A percentile compares a stretch with the other conserved stretches of the same genome.
These are phyloP conservation scores for Saprolegnia parasitica DNA, from an alignment of 352 stramenopile species.

Conservation along the genomic window DNA sequence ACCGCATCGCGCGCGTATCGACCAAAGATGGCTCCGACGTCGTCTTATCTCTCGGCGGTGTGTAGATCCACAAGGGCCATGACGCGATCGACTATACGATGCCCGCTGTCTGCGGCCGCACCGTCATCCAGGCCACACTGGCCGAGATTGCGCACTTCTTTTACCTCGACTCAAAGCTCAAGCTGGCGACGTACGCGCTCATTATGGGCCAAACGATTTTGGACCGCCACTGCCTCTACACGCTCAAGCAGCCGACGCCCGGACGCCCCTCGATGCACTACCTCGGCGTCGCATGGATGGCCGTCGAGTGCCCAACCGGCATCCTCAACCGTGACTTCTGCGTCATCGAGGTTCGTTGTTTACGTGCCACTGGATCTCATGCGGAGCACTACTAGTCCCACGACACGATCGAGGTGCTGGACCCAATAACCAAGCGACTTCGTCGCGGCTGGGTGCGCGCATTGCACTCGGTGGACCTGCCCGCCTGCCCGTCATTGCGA, in stretches of 20 bases:
- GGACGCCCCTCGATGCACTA: constrained; percentile 63
- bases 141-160: constrained; percentile 81
- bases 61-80: not conserved
- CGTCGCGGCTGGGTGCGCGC: constrained; percentile 70
- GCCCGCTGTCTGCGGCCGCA: constrained; percentile 44
- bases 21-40: too few relatives aligned
- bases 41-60: too few relatives aligned
- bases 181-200: constrained; percentile 26
- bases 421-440: constrained; percentile 47
- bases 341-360: constrained; percentile 43
- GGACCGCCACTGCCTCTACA: constrained; percentile 67
- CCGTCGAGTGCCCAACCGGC: constrained; percentile 56
- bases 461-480: constrained; percentile 68
- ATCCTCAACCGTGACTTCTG: constrained; percentile 79
- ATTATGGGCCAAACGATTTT: constrained; percentile 39
- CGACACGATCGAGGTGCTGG: constrained; percentile 60
- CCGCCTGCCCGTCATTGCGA: constrained; percentile 55
- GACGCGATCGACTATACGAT: not conserved
- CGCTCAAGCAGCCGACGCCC: constrained; percentile 35
- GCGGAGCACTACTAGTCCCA: constrained; percentile 40
- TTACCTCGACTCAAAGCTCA: constrained; percentile 62
- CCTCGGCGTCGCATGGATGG: constrained; percentile 73
- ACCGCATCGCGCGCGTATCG: constrained; percentile 37
- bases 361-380: constrained; percentile 35
- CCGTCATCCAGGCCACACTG: constrained; percentile 61